Conservation (phyloP, 2,329 filamentous ascomycete genomes). For the Neurospora crassa region DNA sequence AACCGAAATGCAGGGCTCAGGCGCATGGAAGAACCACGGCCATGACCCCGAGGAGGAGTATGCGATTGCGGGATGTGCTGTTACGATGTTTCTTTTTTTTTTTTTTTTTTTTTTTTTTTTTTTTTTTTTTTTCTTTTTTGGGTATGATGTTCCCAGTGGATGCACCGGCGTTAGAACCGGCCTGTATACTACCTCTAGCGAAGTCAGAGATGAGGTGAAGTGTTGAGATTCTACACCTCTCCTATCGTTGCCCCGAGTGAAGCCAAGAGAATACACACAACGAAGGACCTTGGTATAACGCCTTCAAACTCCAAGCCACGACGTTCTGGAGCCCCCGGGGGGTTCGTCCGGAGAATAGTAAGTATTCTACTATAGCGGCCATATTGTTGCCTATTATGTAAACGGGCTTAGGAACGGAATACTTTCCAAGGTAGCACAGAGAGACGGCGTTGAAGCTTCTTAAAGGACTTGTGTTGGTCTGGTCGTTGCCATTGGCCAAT, state of each 20-base stretch:
- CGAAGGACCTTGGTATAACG: background rate
- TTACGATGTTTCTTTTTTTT: background rate
- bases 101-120: too few relatives aligned
- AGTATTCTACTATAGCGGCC: background rate
- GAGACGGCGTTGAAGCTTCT: background rate
- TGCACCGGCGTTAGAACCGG: background rate
- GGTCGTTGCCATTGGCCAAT: background rate
- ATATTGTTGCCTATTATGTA: background rate
- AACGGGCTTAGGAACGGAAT: background rate
- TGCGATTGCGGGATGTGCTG: background rate
- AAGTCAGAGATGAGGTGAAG: background rate
- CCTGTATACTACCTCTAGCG: background rate
- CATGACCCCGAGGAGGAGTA: background rate
- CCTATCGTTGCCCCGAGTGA: background rate
- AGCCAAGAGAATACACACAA: background rate
- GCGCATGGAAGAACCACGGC: background rate
- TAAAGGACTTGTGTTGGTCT: background rate
- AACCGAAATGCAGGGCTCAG: background rate
- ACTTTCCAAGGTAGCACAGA: background rate
- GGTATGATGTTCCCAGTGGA: background rate
- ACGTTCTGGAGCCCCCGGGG: background rate
- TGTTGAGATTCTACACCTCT: background rate
- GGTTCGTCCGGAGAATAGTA: background rate
- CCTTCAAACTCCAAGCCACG: background rate
- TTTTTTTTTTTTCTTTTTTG: too few relatives aligned